Evolutionary conservation across 2,329 filamentous ascomycete species (phyloP).

Genomic region (Fusarium falciforme): DNA sequence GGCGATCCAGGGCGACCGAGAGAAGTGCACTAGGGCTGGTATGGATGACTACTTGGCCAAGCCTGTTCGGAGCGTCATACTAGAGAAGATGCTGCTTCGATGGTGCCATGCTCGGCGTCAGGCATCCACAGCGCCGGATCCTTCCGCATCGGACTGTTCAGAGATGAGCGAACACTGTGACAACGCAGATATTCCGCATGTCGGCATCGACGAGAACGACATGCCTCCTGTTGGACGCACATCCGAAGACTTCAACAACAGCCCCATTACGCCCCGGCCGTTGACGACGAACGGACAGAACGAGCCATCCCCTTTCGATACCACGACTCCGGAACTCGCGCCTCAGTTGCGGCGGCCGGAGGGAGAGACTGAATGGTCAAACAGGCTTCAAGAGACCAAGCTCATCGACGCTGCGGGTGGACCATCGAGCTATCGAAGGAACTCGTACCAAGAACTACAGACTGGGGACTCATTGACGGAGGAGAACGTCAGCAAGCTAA

Average conservation of each 20-base stretch:
- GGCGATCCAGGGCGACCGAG: constrained; percentile 80
- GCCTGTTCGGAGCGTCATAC: constrained; percentile 74
- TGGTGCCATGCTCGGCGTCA: constrained; percentile 64
- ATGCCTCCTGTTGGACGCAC: constrained; percentile 16
- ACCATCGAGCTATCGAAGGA: constrained; percentile 47
- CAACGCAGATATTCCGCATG: constrained; percentile 54
- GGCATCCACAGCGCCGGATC: constrained; percentile 37
- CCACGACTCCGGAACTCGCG: constrained; percentile 48
- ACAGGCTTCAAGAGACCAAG: constrained; percentile 59
- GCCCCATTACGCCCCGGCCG: constrained; percentile 55
- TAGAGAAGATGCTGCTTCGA: constrained; percentile 78
- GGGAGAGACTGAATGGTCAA: constrained; percentile 55
- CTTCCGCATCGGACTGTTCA: constrained; percentile 58
- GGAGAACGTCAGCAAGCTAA: constrained; percentile 64
- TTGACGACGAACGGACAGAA: constrained; percentile 51
- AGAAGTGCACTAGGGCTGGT: constrained; percentile 78
- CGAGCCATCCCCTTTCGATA: constrained; percentile 58
- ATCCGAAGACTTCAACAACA: constrained; percentile 47
- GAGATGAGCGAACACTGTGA: constrained; percentile 57
- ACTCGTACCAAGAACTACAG: constrained; percentile 50
- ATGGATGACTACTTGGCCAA: constrained; percentile 84
- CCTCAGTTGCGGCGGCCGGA: constrained; percentile 50
- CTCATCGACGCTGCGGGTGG: constrained; percentile 59
- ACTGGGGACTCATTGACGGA: constrained; percentile 61
- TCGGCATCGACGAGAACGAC: constrained; percentile 47